A percentile compares a stretch with the other conserved stretches of the same genome.
Evolutionary conservation across 768 basidiomycete species (phyloP).

Genomic region (Xerocomus potaroensis): DNA sequence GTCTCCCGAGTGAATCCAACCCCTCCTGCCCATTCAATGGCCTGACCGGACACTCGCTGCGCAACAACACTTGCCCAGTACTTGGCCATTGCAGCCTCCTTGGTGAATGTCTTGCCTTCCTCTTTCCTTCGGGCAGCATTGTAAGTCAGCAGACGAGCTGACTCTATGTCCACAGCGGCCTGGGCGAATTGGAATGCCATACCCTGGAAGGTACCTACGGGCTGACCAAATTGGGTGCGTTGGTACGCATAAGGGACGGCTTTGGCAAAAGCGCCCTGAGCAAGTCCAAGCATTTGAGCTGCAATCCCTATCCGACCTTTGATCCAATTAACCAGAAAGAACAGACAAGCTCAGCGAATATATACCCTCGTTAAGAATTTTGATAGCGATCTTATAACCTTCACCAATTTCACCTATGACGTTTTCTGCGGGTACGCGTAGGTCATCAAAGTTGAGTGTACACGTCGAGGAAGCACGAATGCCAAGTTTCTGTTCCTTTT

Average conservation of each 20-base stretch:
- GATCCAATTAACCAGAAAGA: neutral
- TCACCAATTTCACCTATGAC: constrained; percentile 88
- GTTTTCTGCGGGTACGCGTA: constrained; percentile 81
- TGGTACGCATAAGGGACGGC: constrained; percentile 94
- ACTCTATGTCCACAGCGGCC: constrained; percentile 85
- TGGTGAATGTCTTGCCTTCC: constrained; percentile 78
- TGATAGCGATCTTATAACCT: constrained; percentile 96
- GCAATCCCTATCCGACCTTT: constrained; percentile 92
- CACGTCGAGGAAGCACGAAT: constrained; percentile 97
- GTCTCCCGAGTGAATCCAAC: constrained; percentile 91
- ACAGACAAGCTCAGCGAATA: neutral
- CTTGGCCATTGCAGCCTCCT: constrained; percentile 98
- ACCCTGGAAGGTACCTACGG: constrained; percentile 92
- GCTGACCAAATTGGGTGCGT: constrained; percentile 90
- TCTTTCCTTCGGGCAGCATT: constrained; percentile 96
- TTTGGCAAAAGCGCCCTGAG: constrained; percentile 95
- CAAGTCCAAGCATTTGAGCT: constrained; percentile 97
- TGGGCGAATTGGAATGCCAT: constrained; percentile 94
- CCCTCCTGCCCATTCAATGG: constrained; percentile 97
- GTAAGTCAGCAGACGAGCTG: constrained; percentile 88
- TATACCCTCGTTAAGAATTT: constrained; percentile 89
- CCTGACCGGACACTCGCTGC: constrained; percentile 78
- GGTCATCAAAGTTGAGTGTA: constrained; percentile 89
- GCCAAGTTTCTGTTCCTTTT: constrained; percentile 98
- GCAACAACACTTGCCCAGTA: constrained; percentile 88